phyloP scores from a whole-genome alignment of 352 stramenopile species.

The Nothophytophthora sp. region DNA sequence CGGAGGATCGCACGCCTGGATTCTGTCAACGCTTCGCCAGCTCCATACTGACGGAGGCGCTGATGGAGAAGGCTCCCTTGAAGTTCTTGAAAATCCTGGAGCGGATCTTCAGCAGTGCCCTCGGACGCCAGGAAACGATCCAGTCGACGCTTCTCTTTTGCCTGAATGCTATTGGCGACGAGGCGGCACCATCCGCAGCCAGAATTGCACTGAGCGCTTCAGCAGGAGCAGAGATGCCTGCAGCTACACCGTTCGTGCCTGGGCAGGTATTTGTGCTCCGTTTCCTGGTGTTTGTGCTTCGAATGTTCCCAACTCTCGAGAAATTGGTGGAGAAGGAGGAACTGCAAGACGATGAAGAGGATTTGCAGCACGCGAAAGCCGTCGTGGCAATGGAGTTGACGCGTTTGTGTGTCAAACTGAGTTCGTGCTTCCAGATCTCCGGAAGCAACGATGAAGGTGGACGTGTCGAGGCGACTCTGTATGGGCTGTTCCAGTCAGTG shows the following conservation, averaged over 20 bases:
- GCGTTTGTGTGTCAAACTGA: slow-evolving; percentile 51
- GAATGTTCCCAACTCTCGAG: slow-evolving; percentile 54
- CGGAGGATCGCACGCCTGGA: background rate
- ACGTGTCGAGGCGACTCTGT: slow-evolving; percentile 23
- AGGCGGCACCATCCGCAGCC: slow-evolving; percentile 23
- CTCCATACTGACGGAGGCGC: slow-evolving; percentile 47
- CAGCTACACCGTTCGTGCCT: slow-evolving; percentile 18
- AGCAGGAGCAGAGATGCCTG: too few relatives aligned
- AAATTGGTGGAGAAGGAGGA: slow-evolving; percentile 60
- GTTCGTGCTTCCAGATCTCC: slow-evolving; percentile 29
- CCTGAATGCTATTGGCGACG: slow-evolving; percentile 51
- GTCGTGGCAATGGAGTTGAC: slow-evolving; percentile 55
- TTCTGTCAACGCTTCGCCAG: slow-evolving; percentile 21
- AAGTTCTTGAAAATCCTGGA: slow-evolving; percentile 60
- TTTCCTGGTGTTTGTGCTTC: slow-evolving; percentile 63
- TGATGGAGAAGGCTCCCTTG: slow-evolving; percentile 42
- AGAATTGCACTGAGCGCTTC: slow-evolving; percentile 34
- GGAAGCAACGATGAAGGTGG: slow-evolving; percentile 11
- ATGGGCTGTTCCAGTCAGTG: slow-evolving; percentile 30
- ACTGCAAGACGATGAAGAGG: slow-evolving; percentile 70
- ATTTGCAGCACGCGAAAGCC: slow-evolving; percentile 43
- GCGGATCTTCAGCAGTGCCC: slow-evolving; percentile 50
- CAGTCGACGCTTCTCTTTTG: slow-evolving; percentile 54
- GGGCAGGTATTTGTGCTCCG: slow-evolving; percentile 57
- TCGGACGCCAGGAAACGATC: slow-evolving; percentile 57